Base-by-base conservation (phyloP, 2,329 filamentous ascomycete genomes). In the Alternaria sp. region DNA sequence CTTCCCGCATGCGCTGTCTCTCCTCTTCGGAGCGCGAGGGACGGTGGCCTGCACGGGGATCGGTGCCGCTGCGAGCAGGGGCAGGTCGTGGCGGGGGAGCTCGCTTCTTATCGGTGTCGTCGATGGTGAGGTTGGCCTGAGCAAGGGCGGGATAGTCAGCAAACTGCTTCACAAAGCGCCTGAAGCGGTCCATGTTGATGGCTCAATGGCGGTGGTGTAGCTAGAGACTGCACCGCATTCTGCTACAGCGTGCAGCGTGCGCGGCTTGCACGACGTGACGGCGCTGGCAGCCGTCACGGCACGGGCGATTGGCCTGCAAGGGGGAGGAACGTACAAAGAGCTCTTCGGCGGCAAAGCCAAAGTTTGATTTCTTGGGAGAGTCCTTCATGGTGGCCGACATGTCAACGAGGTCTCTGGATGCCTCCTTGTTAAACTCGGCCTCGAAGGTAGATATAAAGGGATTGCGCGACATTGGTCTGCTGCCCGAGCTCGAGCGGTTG, bases 381-480 rank as follows among this genome's bases (percentile, higher is more conserved):
- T 73, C 74, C 57, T 72, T 74, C 72, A 79, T 71, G 30, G 68
- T 68, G 62, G 72, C 74, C n/a, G 73, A 75, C 78, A 80, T 80
- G 73, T 79, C 76, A 60, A 79, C 74, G 36, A 80, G 67, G 49
- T 77, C 67, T 45, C 66, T 69, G 30, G 68, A 55, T 21, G 77
- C 76, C 67, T 78, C 71, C 64, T 78, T 80, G 75, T 76, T 78
- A 61, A 78, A 78, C 57, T 82, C 75, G 55, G 79, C 73, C 67
- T 81, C 80, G 67, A 83, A 82, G 62, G 85, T 83, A 71, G 91
- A 90, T 67, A 93, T 85, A 77, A 94, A 94, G 36, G 91, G 91
- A 72, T 94, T 94, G 78, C 88, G 87, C 71, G 91, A 93, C 62
- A 88, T 80, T 59, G 89, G 90, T 74, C 89, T 86, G 79, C 89